A percentile compares a stretch with the other conserved stretches of the same genome.
phyloP scores from a whole-genome alignment of 768 basidiomycete genomes.

The Vararia minispora region DNA sequence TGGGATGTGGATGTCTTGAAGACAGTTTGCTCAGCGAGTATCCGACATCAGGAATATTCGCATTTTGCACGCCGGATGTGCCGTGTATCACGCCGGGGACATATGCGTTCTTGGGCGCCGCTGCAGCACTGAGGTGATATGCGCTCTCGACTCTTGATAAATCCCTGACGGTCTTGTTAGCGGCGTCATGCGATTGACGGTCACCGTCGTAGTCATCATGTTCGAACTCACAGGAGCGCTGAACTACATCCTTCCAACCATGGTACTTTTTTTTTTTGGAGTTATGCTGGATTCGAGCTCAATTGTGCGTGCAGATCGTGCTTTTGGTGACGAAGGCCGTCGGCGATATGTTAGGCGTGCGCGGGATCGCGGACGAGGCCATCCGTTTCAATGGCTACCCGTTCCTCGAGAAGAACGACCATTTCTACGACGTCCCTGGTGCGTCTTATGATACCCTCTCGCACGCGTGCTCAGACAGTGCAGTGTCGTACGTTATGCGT shows the following conservation, averaged over 20 bases:
- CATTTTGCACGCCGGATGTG: conserved; percentile 80
- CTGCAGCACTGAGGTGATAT: conserved; percentile 80
- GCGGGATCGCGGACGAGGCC: conserved; percentile 94
- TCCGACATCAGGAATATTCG: conserved; percentile 78
- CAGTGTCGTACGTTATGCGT: conserved; percentile 88
- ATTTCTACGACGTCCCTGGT: conserved; percentile 88
- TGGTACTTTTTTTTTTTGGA: conserved; percentile 44
- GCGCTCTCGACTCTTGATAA: not conserved
- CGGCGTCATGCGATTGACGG: conserved; percentile 94
- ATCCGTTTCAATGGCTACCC: conserved; percentile 97
- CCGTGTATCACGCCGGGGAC: conserved; percentile 98
- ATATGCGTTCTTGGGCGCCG: conserved; percentile 95
- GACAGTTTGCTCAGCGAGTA: conserved; percentile 47
- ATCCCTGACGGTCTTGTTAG: conserved; percentile 27
- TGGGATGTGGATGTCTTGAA: conserved; percentile 1
- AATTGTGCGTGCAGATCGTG: conserved; percentile 61
- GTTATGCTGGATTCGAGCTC: conserved; percentile 10
- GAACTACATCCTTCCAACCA: conserved; percentile 94
- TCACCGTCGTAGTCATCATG: conserved; percentile 98
- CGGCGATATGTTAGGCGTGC: conserved; percentile 86
- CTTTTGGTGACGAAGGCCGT: conserved; percentile 95
- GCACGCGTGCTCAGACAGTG: conserved; percentile 3
- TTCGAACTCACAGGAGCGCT: conserved; percentile 96
- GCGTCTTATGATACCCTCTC: conserved; percentile 16
- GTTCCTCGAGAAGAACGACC: conserved; percentile 92